These are phyloP conservation scores for Globisporangium viniferum DNA, from an alignment of 352 stramenopile genomes.

Conservation along the genomic window DNA sequence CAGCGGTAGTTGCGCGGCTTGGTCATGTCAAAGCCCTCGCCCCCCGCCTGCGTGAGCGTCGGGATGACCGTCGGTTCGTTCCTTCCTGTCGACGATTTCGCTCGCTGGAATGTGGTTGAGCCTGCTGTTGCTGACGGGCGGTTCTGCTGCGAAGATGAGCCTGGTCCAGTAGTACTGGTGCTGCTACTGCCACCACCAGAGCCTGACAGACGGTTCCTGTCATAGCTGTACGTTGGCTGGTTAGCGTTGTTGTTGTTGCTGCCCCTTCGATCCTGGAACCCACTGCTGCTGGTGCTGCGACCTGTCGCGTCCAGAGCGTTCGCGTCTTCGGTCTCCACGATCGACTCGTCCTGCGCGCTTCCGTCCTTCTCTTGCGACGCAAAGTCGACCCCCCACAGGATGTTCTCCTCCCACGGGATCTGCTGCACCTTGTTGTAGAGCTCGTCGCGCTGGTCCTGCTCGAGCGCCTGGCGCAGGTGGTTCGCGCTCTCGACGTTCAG, in stretches of 20 bases:
- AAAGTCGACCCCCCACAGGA: conserved; percentile 76
- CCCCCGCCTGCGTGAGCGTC: neutral
- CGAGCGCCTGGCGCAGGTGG: conserved; percentile 18
- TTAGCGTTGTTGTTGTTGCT: neutral
- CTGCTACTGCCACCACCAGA: neutral
- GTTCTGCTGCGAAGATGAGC: neutral
- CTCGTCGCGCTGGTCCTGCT: conserved; percentile 35
- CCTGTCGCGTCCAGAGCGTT: neutral
- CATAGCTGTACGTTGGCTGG: neutral
- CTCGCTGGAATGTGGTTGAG: conserved; percentile 2
- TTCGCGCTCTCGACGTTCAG: conserved; percentile 13
- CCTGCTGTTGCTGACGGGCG: neutral
- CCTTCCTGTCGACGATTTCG: neutral
- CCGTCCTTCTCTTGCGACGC: conserved; percentile 20
- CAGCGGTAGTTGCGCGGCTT: conserved; percentile 76
- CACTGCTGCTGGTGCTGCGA: neutral
- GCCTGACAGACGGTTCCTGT: neutral
- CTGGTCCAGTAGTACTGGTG: neutral
- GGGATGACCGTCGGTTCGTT: neutral
- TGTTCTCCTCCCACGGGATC: conserved; percentile 76
- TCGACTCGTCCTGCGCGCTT: neutral
- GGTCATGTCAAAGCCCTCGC: conserved; percentile 66
- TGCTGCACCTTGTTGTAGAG: conserved; percentile 84
- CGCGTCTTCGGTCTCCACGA: conserved; percentile 12
- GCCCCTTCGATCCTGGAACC: neutral